Evolutionary conservation across 1,284 basidiomycete species (phyloP).

Genomic region (Cerioporus squamosus): DNA sequence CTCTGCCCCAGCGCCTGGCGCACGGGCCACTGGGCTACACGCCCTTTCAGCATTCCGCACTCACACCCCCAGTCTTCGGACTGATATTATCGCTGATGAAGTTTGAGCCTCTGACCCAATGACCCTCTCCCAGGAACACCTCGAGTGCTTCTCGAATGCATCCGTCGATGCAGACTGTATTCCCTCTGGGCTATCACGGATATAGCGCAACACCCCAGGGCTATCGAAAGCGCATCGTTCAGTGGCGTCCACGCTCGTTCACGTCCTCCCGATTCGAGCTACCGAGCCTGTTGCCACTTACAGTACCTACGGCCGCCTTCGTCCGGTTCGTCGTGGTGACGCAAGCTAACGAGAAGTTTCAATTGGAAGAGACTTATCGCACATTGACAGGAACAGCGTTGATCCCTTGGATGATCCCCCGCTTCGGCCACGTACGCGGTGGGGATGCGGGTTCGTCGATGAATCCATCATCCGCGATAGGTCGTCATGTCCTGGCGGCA

Average conservation of each 20-base stretch:
- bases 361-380: no score
- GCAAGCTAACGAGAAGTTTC: no score
- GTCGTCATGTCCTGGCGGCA: slow-evolving; percentile 1
- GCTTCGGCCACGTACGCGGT: no score
- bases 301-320: no score
- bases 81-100: neutral
- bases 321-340: no score
- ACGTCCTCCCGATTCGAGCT: no score
- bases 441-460: no score
- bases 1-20: neutral
- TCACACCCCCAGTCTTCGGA: neutral
- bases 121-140: neutral
- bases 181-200: neutral
- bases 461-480: no score
- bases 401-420: no score
- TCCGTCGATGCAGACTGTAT: neutral
- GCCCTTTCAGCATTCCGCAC: neutral
- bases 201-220: slow-evolving; percentile 2
- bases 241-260: neutral
- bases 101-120: neutral
- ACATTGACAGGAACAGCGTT: no score
- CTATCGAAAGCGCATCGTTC: slow-evolving; percentile 1
- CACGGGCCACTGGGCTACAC: neutral
- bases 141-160: neutral
- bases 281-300: no score